Base-by-base conservation (phyloP, 768 basidiomycete genomes). In the Pulveroboletus sp. region DNA sequence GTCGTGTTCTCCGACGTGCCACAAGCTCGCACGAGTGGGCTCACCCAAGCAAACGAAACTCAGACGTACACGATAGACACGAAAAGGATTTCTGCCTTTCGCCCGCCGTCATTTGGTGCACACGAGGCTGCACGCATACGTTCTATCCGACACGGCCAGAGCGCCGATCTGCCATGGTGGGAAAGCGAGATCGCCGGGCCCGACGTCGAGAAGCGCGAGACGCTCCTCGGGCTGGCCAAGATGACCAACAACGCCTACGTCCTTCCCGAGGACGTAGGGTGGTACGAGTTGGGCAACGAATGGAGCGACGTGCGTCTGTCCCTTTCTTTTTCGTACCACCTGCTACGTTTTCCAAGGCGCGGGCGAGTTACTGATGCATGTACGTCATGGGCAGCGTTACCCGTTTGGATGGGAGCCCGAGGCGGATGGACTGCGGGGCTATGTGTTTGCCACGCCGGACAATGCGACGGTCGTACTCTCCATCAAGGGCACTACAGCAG, bases 181-280 rank as follows among this genome's bases (percentile, higher is more conserved):
- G 85, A 87, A 61, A 80, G 83, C 6, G 85, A 88, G 50, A 72
- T 91, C 1, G 46, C 72, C 3, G 87, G 73, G 0, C 95, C 95
- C 3, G 83, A 97, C 66, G 77, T 89, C 19, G 81, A 83, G 59
- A 81, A 79, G 43, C 75, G 90, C 36, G 80, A 85, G 53, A 87
- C 89, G 2, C 70, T 98, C 26, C 73, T 89, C 29, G 73, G 81
- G 50, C 77, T 99, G 40, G 95, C 93, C 10, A 96, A 92, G 80
- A 97, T 99, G 90, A 81, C 91, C 34, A 89, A 85, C 61, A 92
- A 98, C 63, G 92, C 95, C 41, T 97, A 97, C 71, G 69, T 86
- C 14, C 62, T 73, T 11, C 81, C 81, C 0, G 74, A 76, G 8
- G 81, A 86, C 47, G 50, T 68, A 6, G 77, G 64, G 2, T 98